Evolutionary conservation across 768 basidiomycete species (phyloP).

Genomic region (Amanita pallidorosea): DNA sequence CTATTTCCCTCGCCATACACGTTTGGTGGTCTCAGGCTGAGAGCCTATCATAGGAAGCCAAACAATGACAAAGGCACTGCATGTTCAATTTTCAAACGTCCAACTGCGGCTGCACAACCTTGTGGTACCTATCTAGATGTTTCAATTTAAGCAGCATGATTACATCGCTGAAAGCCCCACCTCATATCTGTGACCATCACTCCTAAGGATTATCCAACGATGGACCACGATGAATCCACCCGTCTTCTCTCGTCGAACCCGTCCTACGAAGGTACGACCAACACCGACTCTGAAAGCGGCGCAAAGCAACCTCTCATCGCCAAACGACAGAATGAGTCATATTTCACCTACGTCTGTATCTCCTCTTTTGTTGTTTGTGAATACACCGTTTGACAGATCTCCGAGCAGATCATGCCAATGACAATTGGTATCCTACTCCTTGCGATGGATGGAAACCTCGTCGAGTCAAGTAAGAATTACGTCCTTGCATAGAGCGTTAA

Average conservation of each 20-base stretch:
- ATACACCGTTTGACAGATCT: background rate
- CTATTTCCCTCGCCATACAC: too few relatives aligned
- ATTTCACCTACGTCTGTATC: constrained; percentile 1
- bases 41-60: too few relatives aligned
- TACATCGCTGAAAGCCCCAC: too few relatives aligned
- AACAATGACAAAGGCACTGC: too few relatives aligned
- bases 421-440: constrained; percentile 35
- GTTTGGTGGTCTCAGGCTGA: too few relatives aligned
- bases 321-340: background rate
- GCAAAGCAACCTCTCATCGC: background rate
- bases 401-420: constrained; percentile 36
- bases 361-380: background rate
- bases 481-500: background rate
- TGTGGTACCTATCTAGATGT: too few relatives aligned
- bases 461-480: constrained; percentile 28
- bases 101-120: too few relatives aligned
- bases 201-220: background rate
- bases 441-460: constrained; percentile 41
- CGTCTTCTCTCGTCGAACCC: background rate
- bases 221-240: background rate
- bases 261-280: background rate
- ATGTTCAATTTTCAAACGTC: too few relatives aligned
- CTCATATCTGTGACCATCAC: too few relatives aligned
- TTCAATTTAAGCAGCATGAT: too few relatives aligned
- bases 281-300: background rate